Percentiles rank a stretch among this genome's conserved stretches.
phyloP scores from a whole-genome alignment of 1,284 basidiomycete genomes.

The Phaffia rhodozyma region DNA sequence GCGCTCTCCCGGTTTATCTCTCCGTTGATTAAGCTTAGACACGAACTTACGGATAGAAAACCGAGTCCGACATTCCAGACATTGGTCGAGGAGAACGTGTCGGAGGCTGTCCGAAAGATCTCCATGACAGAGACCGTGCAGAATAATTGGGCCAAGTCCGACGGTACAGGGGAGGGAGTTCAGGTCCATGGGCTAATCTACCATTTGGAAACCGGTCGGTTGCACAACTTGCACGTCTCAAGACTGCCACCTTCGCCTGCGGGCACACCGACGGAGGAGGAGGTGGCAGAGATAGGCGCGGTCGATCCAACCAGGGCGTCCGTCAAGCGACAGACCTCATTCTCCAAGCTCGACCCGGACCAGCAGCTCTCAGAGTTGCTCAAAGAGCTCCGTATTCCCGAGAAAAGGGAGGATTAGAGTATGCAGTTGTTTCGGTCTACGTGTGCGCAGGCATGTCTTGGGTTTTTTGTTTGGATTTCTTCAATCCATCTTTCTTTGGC shows the following conservation, averaged over 20 bases:
- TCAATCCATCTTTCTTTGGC: no score
- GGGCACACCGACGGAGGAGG: neutral
- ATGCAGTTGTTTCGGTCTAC: no score
- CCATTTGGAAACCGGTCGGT: slow-evolving; percentile 15
- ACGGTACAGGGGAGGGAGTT: slow-evolving; percentile 33
- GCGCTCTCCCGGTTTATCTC: slow-evolving; percentile 59
- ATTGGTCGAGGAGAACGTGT: slow-evolving; percentile 40
- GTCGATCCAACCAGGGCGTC: neutral
- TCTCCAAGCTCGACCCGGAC: neutral
- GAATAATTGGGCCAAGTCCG: slow-evolving; percentile 57
- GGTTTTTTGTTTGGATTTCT: no score
- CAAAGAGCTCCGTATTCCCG: slow-evolving; percentile 11
- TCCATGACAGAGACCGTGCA: slow-evolving; percentile 41
- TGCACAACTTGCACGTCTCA: slow-evolving; percentile 13
- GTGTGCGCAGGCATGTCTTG: no score
- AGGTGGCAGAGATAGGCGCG: neutral
- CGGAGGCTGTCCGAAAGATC: slow-evolving; percentile 17
- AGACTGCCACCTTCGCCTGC: neutral
- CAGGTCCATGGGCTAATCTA: slow-evolving; percentile 18
- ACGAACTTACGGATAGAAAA: slow-evolving; percentile 35
- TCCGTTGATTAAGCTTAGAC: slow-evolving; percentile 51
- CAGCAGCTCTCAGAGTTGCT: slow-evolving; percentile 6
- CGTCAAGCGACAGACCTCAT: neutral
- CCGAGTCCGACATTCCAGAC: slow-evolving; percentile 54
- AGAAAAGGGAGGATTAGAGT: slow-evolving; percentile 4